A percentile compares a stretch with the other conserved stretches of the same genome.
These are phyloP conservation scores for Diospyros kaki DNA, from an alignment of 148 eudicot species.

Conservation along the genomic window DNA sequence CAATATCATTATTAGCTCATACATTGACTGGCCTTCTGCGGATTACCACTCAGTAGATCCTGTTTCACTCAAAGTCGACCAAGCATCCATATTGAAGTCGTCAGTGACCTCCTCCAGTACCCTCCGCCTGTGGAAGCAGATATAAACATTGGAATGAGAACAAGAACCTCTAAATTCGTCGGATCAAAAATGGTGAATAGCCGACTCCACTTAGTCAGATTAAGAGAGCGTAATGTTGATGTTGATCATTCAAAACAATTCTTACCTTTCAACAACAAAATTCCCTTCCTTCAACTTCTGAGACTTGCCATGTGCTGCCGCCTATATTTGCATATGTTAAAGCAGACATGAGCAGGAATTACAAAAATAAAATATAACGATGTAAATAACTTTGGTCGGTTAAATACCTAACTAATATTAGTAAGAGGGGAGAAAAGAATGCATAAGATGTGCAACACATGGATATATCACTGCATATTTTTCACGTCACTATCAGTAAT, in stretches of 20 bases:
- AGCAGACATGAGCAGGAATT: neutral
- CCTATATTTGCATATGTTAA: constrained; percentile 15
- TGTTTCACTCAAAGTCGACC: constrained; percentile 29
- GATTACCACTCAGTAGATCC: constrained; percentile 22
- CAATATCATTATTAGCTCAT: neutral
- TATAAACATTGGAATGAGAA: neutral
- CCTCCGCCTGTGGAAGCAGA: constrained; percentile 30
- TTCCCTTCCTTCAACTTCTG: constrained; percentile 64
- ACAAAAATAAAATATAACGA: neutral
- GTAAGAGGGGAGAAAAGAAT: neutral
- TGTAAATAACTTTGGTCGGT: neutral
- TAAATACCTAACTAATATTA: neutral
- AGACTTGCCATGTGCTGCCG: constrained; percentile 37
- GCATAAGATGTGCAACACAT: neutral
- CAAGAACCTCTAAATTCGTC: too few relatives aligned
- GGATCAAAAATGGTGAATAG: too few relatives aligned
- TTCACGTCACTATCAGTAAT: neutral
- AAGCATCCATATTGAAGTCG: constrained; percentile 24
- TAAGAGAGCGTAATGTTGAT: too few relatives aligned
- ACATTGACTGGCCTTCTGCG: constrained; percentile 1
- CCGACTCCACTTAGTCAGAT: too few relatives aligned
- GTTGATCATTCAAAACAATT: too few relatives aligned
- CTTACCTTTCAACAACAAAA: constrained; percentile 59
- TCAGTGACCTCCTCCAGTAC: constrained; percentile 35
- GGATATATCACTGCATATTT: too few relatives aligned